Evolutionary conservation across 2,329 filamentous ascomycete genomes (phyloP).

Genomic region (Penicillium capsulatum): DNA sequence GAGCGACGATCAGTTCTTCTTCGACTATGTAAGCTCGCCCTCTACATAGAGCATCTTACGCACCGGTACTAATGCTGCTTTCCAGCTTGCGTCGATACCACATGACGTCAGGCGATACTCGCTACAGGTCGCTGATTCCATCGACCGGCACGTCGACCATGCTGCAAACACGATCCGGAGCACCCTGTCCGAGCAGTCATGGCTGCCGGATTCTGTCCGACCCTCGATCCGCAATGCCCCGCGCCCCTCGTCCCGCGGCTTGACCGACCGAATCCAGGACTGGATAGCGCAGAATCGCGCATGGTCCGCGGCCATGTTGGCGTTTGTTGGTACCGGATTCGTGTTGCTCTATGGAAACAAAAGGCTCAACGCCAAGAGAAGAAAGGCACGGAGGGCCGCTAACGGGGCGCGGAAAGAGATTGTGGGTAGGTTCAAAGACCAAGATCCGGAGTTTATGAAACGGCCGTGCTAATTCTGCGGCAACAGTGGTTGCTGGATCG

Average conservation of each 20-base stretch:
- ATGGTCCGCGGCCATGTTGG: slow-evolving; percentile 65
- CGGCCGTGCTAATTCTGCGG: slow-evolving; percentile 4
- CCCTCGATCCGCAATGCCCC: slow-evolving; percentile 41
- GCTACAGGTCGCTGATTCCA: slow-evolving; percentile 68
- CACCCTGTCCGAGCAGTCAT: slow-evolving; percentile 61
- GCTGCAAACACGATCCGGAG: slow-evolving; percentile 69
- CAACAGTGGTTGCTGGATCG: slow-evolving; percentile 77
- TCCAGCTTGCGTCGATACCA: slow-evolving; percentile 54
- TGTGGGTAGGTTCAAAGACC: slow-evolving; percentile 45
- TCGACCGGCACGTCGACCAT: slow-evolving; percentile 76
- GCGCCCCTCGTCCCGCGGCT: slow-evolving; percentile 35
- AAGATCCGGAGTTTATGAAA: neutral
- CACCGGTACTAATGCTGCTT: slow-evolving; percentile 9
- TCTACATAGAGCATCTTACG: neutral
- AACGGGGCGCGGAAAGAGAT: slow-evolving; percentile 88
- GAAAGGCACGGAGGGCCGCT: slow-evolving; percentile 71
- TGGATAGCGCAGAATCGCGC: slow-evolving; percentile 73
- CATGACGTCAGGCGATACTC: slow-evolving; percentile 68
- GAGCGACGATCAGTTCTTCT: slow-evolving; percentile 71
- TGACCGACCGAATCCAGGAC: slow-evolving; percentile 57
- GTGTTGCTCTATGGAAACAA: slow-evolving; percentile 60
- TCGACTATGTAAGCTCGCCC: slow-evolving; percentile 63
- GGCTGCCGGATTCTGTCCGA: slow-evolving; percentile 67
- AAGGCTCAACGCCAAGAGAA: slow-evolving; percentile 55
- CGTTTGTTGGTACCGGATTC: slow-evolving; percentile 63